Evolutionary conservation across 805 yeast species (phyloP), one percentile per base, ranked within the genome.

Genomic region (Candida khao-thaluensis): DNA sequence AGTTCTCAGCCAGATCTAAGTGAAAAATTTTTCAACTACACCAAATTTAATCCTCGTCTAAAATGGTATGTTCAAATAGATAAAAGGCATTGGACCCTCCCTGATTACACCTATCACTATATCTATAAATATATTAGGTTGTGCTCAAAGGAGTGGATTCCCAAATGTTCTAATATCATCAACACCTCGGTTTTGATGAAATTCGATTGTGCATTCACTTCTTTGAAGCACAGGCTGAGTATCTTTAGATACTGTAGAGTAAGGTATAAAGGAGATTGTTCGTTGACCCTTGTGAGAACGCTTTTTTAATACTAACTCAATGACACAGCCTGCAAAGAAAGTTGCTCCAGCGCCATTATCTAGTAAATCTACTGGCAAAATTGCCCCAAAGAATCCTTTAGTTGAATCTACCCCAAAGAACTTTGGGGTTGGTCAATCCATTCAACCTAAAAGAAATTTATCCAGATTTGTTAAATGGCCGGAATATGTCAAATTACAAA

Each of bases 391-490:
- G 76, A 88, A 87, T 81, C 96, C 96, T 60, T 77, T 90, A 69
- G 71, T 87, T 65, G 95, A 85, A 72, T 73, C 95, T 49, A 77
- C 88, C 56, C 95, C 96, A 71, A 84, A 82, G 77, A 83, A 81
- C 77, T 91, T 82, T 66, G 98, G 98, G 74, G 84, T 93, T 61
- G 99, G 99, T 62, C 98, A 93, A 79, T 76, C 83, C 54, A 62
- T 91, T 60, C 98, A 91, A 76, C 95, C 82, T 89, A 88, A 84
- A 80, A 83, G 91, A 76, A 87, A 93, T 84, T 81, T 93, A 66
- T 77, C 95, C 48, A 89, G 98, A 75, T 90, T 85, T 71, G 98
- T 91, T 67, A 93, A 85, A 75, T 93, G 99, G 99, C 99, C 99
- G 67, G 93, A 85, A 74, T 89, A 91, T 71, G 93, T 91, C 58